These are phyloP conservation scores for Eutypa lata DNA, from an alignment of 2,329 filamentous ascomycete species.

Conservation along the genomic window DNA sequence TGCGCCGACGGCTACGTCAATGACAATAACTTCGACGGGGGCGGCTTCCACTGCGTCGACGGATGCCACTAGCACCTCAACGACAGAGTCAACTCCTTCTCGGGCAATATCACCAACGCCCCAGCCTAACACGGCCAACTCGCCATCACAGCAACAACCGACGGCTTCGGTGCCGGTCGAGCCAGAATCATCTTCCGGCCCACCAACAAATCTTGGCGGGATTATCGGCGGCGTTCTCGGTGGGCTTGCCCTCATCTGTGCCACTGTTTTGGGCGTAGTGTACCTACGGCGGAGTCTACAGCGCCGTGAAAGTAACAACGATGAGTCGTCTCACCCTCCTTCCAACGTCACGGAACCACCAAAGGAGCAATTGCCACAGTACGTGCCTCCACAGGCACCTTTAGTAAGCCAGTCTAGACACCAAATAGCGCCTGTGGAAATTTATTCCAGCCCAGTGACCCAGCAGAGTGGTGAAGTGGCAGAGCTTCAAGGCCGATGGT, in stretches of 20 bases:
- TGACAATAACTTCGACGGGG: conserved; percentile 2
- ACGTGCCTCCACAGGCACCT: too few species aligned
- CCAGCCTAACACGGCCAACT: neutral
- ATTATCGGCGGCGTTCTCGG: conserved; percentile 34
- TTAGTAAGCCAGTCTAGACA: too few species aligned
- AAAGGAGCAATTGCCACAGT: too few species aligned
- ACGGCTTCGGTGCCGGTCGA: neutral
- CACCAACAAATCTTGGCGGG: conserved; percentile 24
- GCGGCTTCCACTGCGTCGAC: too few species aligned
- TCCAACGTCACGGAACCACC: too few species aligned
- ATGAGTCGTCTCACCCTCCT: too few species aligned
- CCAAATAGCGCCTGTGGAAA: too few species aligned
- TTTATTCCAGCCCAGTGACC: too few species aligned
- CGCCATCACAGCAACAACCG: neutral
- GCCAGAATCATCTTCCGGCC: neutral
- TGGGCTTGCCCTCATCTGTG: conserved; percentile 29
- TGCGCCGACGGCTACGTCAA: neutral
- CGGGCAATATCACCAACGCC: neutral
- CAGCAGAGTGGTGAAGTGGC: too few species aligned
- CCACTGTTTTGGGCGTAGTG: conserved; percentile 1
- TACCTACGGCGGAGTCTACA: neutral
- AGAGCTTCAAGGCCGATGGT: too few species aligned
- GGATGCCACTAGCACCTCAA: too few species aligned
- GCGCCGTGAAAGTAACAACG: neutral
- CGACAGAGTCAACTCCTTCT: neutral